phyloP scores from a whole-genome alignment of 2,329 filamentous ascomycete species.

The Aspergillus luchuensis region DNA sequence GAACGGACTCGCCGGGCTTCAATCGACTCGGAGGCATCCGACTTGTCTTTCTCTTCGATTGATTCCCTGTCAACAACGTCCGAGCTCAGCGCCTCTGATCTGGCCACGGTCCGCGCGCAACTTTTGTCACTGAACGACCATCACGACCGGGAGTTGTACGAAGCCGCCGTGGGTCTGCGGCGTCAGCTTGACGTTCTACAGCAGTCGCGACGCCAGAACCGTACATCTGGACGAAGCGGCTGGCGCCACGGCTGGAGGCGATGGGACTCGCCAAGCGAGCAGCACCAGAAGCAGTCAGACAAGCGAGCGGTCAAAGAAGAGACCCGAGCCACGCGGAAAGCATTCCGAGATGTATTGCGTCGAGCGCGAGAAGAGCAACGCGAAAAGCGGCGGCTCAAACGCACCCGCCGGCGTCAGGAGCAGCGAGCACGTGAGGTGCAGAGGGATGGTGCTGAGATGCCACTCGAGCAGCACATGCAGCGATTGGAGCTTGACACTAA shows the following conservation, averaged over 20 bases:
- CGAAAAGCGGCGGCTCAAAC: constrained; percentile 28
- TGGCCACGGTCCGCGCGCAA: constrained; percentile 39
- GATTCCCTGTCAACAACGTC: constrained; percentile 41
- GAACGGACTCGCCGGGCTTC: constrained; percentile 33
- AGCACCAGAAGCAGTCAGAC: constrained; percentile 32
- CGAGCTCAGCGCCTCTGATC: constrained; percentile 38
- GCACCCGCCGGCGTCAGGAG: constrained; percentile 27
- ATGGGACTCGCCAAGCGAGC: constrained; percentile 41
- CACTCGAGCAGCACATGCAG: constrained; percentile 25
- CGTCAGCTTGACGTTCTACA: constrained; percentile 36
- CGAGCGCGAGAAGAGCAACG: constrained; percentile 41
- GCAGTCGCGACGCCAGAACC: constrained; percentile 37
- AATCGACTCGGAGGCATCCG: constrained; percentile 32
- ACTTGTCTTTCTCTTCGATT: constrained; percentile 41
- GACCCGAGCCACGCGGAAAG: constrained; percentile 39
- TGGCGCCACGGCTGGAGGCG: constrained; percentile 32
- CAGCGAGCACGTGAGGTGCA: constrained; percentile 17
- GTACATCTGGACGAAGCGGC: constrained; percentile 23
- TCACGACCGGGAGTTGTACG: constrained; percentile 40
- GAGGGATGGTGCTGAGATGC: constrained; percentile 11
- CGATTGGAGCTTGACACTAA: constrained; percentile 23
- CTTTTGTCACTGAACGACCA: constrained; percentile 37
- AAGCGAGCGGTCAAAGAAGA: constrained; percentile 40
- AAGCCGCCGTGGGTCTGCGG: constrained; percentile 39
- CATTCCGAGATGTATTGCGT: constrained; percentile 38